Conservation (phyloP, 202 grass and related monocot genomes). For the Schoenoplectus triqueter region DNA sequence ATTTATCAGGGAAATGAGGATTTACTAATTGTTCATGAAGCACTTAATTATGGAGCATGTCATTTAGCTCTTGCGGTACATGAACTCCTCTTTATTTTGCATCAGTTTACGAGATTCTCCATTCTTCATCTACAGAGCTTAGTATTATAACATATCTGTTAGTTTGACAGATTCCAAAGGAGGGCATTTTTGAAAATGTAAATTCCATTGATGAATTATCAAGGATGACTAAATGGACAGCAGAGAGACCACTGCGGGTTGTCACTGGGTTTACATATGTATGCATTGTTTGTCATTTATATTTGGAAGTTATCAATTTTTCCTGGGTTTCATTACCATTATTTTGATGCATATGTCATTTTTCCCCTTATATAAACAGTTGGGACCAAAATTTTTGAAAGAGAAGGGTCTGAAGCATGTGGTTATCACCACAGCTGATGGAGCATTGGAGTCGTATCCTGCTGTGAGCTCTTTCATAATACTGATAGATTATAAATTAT, state of each 20-base stretch:
- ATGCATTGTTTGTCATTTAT: conserved; percentile 39
- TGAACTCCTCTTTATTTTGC: conserved; percentile 37
- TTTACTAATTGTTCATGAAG: conserved; percentile 91
- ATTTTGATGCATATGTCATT: conserved; percentile 37
- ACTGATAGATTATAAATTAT: conserved; percentile 13
- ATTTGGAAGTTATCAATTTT: not conserved
- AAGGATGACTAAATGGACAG: conserved; percentile 90
- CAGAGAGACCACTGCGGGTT: conserved; percentile 72
- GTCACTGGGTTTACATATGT: conserved; percentile 97
- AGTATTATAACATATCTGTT: conserved; percentile 38
- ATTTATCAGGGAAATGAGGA: conserved; percentile 70
- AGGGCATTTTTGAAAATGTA: conserved; percentile 93
- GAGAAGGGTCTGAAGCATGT: conserved; percentile 83
- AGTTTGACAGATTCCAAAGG: conserved; percentile 79
- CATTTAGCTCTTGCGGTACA: conserved; percentile 83
- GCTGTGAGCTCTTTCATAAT: conserved; percentile 58
- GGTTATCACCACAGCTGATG: conserved; percentile 68
- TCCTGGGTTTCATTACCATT: not conserved
- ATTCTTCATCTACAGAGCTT: not conserved
- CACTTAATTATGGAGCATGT: conserved; percentile 83
- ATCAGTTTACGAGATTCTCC: conserved; percentile 29
- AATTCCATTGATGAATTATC: conserved; percentile 70
- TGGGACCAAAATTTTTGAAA: conserved; percentile 74
- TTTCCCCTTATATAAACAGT: conserved; percentile 56
- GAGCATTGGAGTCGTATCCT: conserved; percentile 92